Evolutionary conservation across 352 stramenopile genomes (phyloP).

Genomic region (Phytophthora europaea): DNA sequence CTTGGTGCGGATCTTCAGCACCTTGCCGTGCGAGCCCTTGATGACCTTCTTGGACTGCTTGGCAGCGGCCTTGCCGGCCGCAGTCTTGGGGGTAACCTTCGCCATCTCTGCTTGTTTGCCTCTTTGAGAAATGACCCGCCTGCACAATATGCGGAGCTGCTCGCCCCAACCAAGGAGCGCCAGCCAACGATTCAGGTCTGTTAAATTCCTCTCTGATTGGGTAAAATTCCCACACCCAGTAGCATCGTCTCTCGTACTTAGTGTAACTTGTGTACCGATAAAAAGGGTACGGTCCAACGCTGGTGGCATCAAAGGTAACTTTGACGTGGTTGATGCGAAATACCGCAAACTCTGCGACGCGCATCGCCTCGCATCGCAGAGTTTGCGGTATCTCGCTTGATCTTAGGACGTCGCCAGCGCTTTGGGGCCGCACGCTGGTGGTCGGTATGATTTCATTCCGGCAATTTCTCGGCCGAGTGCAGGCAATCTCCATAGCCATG

Average conservation of each 20-base stretch:
- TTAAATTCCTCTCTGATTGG: background rate
- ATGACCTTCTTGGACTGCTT: constrained; percentile 95
- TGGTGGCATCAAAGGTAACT: constrained; percentile 15
- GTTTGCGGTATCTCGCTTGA: background rate
- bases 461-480: constrained; percentile 17
- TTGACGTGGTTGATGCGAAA: constrained; percentile 2
- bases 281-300: background rate
- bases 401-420: constrained; percentile 22
- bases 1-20: constrained; percentile 99
- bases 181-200: constrained; percentile 44
- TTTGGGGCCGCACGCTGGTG: constrained; percentile 7
- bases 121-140: constrained; percentile 55
- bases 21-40: constrained; percentile 98
- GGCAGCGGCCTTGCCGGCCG: constrained; percentile 93
- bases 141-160: background rate
- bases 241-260: constrained; percentile 8
- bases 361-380: constrained; percentile 15
- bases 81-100: constrained; percentile 81
- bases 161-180: constrained; percentile 5
- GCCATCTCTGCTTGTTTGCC: constrained; percentile 76
- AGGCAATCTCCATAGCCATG: constrained; percentile 16
- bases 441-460: constrained; percentile 30
- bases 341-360: too few relatives aligned
- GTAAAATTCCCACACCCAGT: background rate
- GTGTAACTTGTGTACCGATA: background rate